Evolutionary conservation across 1,284 basidiomycete species (phyloP).

Genomic region (Paramarasmius palmivorus): DNA sequence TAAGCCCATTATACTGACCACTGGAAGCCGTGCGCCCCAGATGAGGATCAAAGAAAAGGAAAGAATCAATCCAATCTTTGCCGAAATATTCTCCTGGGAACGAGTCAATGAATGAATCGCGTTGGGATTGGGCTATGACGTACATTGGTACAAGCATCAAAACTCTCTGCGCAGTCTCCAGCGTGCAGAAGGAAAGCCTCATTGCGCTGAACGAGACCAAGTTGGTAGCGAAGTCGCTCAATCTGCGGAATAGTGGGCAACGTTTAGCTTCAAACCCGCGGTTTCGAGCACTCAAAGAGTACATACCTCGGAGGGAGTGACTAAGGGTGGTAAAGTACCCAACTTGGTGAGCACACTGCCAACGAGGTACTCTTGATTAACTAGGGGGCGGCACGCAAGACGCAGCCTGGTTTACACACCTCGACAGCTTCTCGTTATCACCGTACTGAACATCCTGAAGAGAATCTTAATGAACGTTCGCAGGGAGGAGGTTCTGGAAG

Average conservation of each 20-base stretch:
- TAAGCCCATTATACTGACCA: constrained; percentile 48
- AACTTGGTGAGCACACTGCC: constrained; percentile 84
- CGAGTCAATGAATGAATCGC: background rate
- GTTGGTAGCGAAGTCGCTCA: constrained; percentile 80
- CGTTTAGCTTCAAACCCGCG: constrained; percentile 15
- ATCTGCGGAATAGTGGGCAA: constrained; percentile 53
- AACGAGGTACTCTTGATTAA: constrained; percentile 16
- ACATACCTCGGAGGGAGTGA: constrained; percentile 84
- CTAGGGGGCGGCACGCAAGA: constrained; percentile 2
- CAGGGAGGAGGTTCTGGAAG: background rate
- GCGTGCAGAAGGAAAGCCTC: constrained; percentile 95
- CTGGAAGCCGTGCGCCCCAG: constrained; percentile 91
- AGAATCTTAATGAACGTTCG: background rate
- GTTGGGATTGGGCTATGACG: constrained; percentile 21
- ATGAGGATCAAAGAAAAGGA: constrained; percentile 95
- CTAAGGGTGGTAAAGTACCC: constrained; percentile 78
- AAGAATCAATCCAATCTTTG: constrained; percentile 92
- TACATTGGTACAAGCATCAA: constrained; percentile 88
- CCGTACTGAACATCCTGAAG: constrained; percentile 56
- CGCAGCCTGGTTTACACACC: constrained; percentile 29
- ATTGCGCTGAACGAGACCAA: constrained; percentile 80
- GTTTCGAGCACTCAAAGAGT: too few species aligned
- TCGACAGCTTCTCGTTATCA: constrained; percentile 46
- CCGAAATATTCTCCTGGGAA: constrained; percentile 84
- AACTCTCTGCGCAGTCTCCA: constrained; percentile 96